phyloP scores from a whole-genome alignment of 1,284 basidiomycete genomes.

The Naganishia albida region DNA sequence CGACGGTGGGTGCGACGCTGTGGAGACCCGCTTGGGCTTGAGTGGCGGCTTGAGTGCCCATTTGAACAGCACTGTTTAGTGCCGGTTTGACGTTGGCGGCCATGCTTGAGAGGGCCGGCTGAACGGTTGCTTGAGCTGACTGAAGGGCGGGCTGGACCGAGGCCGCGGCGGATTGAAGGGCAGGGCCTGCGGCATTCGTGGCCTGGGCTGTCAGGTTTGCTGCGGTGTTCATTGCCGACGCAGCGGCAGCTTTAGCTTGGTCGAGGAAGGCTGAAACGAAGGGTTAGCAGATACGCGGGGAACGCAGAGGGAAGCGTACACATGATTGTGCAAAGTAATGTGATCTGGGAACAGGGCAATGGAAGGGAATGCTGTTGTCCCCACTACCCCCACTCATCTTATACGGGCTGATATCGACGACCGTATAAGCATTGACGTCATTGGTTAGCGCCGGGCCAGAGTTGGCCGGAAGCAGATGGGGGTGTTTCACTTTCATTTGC shows the following conservation, averaged over 20 bases:
- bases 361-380: too few relatives aligned
- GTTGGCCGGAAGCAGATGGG: neutral
- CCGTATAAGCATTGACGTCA: neutral
- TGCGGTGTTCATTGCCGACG: constrained; percentile 40
- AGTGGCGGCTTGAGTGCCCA: constrained; percentile 36
- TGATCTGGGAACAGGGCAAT: neutral
- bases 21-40: constrained; percentile 47
- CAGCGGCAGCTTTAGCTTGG: constrained; percentile 45
- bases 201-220: constrained; percentile 42
- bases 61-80: constrained; percentile 15
- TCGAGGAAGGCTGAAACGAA: constrained; percentile 38
- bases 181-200: constrained; percentile 38
- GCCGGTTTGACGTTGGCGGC: neutral
- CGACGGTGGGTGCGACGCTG: constrained; percentile 40
- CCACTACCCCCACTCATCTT: too few relatives aligned
- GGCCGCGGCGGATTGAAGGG: constrained; percentile 14
- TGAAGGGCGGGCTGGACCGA: constrained; percentile 5
- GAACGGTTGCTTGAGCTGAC: constrained; percentile 37
- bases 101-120: constrained; percentile 19
- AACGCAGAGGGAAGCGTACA: neutral
- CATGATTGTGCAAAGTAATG: neutral
- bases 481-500: neutral
- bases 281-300: neutral
- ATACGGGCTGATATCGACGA: too few relatives aligned
- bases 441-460: neutral